phyloP scores from a whole-genome alignment of 768 basidiomycete species.

The Mycena metata region DNA sequence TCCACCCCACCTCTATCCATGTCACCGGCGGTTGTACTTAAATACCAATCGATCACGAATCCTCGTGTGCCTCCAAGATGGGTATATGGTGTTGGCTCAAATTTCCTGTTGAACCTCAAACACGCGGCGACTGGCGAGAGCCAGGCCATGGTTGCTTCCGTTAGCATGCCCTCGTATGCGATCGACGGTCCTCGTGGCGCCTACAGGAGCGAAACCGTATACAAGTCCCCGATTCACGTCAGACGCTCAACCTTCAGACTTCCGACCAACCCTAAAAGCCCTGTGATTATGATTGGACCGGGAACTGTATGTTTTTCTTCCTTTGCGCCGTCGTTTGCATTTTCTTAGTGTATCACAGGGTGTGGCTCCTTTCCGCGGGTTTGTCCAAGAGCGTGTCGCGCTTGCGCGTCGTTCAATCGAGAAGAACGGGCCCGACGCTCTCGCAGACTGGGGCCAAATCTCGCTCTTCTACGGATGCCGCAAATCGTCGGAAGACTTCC shows the following conservation, averaged over 20 bases:
- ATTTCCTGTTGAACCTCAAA: slow-evolving; percentile 95
- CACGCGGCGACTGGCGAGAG: slow-evolving; percentile 74
- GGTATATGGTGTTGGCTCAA: slow-evolving; percentile 93
- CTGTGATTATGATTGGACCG: slow-evolving; percentile 99
- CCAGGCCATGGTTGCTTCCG: slow-evolving; percentile 57
- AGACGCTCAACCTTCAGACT: slow-evolving; percentile 96
- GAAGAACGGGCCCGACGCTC: slow-evolving; percentile 94
- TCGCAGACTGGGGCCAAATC: slow-evolving; percentile 96
- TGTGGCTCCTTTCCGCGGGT: slow-evolving; percentile 99
- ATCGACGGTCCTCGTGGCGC: slow-evolving; percentile 93
- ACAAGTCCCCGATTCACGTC: slow-evolving; percentile 94
- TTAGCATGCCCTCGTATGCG: slow-evolving; percentile 76
- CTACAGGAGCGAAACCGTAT: slow-evolving; percentile 78
- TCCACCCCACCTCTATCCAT: slow-evolving; percentile 91
- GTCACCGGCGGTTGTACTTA: slow-evolving; percentile 96
- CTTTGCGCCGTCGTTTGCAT: not conserved
- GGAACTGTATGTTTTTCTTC: slow-evolving; percentile 81
- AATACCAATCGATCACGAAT: slow-evolving; percentile 80
- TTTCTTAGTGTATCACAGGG: slow-evolving; percentile 65
- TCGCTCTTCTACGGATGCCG: slow-evolving; percentile 98
- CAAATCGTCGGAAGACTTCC: slow-evolving; percentile 87
- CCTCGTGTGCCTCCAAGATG: slow-evolving; percentile 69
- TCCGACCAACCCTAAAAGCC: slow-evolving; percentile 98
- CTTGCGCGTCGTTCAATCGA: slow-evolving; percentile 94
- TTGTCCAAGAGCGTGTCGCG: slow-evolving; percentile 97